phyloP scores from a whole-genome alignment of 83 land plant species.

The Isoetes engelmannii region DNA sequence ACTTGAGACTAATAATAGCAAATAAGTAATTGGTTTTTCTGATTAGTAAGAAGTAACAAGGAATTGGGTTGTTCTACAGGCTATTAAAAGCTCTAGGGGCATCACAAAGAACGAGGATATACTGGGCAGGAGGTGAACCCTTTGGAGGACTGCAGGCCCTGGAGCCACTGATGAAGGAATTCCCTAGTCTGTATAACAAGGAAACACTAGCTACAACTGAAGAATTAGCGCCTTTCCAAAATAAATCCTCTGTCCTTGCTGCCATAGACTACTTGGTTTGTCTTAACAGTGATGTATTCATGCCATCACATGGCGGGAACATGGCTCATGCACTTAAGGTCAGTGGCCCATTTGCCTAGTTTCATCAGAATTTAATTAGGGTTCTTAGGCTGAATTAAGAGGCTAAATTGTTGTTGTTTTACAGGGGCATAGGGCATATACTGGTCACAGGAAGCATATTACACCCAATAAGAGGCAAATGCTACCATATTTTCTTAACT shows the following conservation, averaged over 20 bases:
- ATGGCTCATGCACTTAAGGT: conserved; percentile 82
- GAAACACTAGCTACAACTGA: conserved; percentile 54
- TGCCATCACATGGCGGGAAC: conserved; percentile 96
- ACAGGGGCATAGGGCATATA: conserved; percentile 82
- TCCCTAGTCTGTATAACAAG: conserved; percentile 68
- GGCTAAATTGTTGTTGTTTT: not conserved
- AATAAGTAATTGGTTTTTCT: too few species aligned
- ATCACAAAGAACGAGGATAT: conserved; percentile 48
- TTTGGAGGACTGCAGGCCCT: conserved; percentile 61
- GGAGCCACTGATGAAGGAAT: conserved; percentile 48
- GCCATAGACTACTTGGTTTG: conserved; percentile 75
- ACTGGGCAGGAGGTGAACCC: conserved; percentile 80
- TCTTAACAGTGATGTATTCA: conserved; percentile 73
- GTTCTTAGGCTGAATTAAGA: not conserved
- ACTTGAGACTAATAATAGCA: too few species aligned
- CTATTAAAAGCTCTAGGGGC: conserved; percentile 72
- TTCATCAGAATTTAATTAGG: not conserved
- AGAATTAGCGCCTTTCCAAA: conserved; percentile 57
- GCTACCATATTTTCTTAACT: conserved; percentile 59
- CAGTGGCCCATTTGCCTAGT: not conserved
- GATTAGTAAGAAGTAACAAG: too few species aligned
- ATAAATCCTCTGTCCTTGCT: conserved; percentile 66
- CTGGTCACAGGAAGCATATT: conserved; percentile 78
- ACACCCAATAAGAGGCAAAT: conserved; percentile 89
- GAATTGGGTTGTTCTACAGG: too few species aligned